These are phyloP conservation scores for Pestalotiopsis sp. DNA, from an alignment of 2,329 filamentous ascomycete genomes.

Conservation along the genomic window DNA sequence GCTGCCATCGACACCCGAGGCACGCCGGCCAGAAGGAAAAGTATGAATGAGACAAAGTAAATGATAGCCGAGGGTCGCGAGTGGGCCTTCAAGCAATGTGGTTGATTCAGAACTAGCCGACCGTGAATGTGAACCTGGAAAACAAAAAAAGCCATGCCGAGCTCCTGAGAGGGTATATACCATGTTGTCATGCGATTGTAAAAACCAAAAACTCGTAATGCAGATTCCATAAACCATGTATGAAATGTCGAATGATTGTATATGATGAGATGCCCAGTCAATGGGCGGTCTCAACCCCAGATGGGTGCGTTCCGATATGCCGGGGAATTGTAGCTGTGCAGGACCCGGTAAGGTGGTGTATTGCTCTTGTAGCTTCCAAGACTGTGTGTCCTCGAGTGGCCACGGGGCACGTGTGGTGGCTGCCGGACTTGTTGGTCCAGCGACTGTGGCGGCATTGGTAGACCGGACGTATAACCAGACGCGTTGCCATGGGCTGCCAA, in stretches of 20 bases:
- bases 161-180: background rate
- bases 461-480: constrained; percentile 28
- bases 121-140: background rate
- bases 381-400: constrained; percentile 42
- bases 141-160: background rate
- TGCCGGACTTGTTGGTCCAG: constrained; percentile 32
- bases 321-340: constrained; percentile 63
- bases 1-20: background rate
- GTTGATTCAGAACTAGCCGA: background rate
- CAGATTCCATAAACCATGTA: background rate
- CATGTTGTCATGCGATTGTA: background rate
- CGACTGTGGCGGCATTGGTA: constrained; percentile 27
- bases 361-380: constrained; percentile 31
- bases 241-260: background rate
- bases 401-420: constrained; percentile 36
- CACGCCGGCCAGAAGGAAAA: background rate
- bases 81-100: background rate
- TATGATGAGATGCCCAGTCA: background rate
- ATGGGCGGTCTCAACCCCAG: constrained; percentile 45
- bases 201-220: background rate
- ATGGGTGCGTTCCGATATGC: constrained; percentile 57
- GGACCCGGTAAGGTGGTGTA: constrained; percentile 48
- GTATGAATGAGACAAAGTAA: background rate
- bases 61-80: background rate
- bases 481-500: constrained; percentile 8